Percentiles rank a stretch among this genome's conserved stretches.
Conservation (phyloP, 2,329 filamentous ascomycete genomes). For the Grosmannia serpens region DNA sequence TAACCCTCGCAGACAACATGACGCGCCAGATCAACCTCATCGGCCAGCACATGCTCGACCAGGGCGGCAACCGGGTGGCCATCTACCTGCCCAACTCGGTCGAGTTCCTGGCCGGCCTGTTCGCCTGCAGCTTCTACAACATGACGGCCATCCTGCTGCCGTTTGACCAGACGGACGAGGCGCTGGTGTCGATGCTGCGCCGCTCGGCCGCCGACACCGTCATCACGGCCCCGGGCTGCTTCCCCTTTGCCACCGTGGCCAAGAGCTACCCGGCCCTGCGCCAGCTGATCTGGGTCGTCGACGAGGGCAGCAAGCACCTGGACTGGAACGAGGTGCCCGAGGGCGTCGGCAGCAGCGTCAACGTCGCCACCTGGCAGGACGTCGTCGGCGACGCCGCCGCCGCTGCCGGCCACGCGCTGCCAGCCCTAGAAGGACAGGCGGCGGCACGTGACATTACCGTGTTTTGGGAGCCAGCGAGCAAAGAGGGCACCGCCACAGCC, state of each 20-base stretch:
- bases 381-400: slow-evolving; percentile 61
- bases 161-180: slow-evolving; percentile 61
- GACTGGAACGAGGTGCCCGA: slow-evolving; percentile 87
- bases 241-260: slow-evolving; percentile 65
- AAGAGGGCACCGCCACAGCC: slow-evolving; percentile 3
- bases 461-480: slow-evolving; percentile 48
- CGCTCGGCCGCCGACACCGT: slow-evolving; percentile 68
- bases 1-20: slow-evolving; percentile 43
- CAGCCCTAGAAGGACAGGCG: slow-evolving; percentile 43
- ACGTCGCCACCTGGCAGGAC: slow-evolving; percentile 88
- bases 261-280: slow-evolving; percentile 56
- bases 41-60: slow-evolving; percentile 62
- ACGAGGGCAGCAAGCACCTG: slow-evolving; percentile 81
- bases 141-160: slow-evolving; percentile 77
- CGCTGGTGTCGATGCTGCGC: slow-evolving; percentile 60
- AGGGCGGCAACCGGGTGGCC: slow-evolving; percentile 65
- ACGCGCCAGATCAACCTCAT: slow-evolving; percentile 81
- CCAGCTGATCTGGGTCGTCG: slow-evolving; percentile 84
- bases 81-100: slow-evolving; percentile 89
- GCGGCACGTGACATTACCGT: slow-evolving; percentile 47
- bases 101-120: slow-evolving; percentile 71
- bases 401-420: slow-evolving; percentile 50
- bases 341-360: slow-evolving; percentile 61
- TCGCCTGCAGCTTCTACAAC: slow-evolving; percentile 84
- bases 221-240: slow-evolving; percentile 73